A percentile compares a stretch with the other conserved stretches of the same genome.
Conservation (phyloP, 345 rosid genomes). For the rapeseed (Brassica napus) region DNA sequence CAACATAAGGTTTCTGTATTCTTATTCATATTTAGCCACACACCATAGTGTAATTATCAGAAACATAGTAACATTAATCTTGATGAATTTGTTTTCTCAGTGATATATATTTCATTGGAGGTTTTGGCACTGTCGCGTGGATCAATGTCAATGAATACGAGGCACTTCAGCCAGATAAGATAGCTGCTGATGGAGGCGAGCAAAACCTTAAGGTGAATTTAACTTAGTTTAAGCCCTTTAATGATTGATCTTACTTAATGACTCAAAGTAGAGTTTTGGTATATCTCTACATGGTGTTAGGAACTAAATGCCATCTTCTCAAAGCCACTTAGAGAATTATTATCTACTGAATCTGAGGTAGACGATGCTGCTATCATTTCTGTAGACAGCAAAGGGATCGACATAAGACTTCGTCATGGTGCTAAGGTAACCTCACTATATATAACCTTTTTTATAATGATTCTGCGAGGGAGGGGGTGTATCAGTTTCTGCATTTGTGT, state of each 20-base stretch:
- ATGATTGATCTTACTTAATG: slow-evolving; percentile 1
- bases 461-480: slow-evolving; percentile 9
- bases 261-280: background rate
- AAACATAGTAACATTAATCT: background rate
- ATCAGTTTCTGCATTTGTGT: background rate
- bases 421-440: slow-evolving; percentile 64
- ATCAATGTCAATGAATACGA: slow-evolving; percentile 87
- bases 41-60: background rate
- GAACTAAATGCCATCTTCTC: slow-evolving; percentile 85
- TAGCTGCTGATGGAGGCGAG: slow-evolving; percentile 97
- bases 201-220: slow-evolving; percentile 72
- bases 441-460: background rate
- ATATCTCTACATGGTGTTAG: slow-evolving; percentile 38
- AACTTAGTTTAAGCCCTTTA: background rate
- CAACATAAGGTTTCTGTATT: slow-evolving; percentile 64
- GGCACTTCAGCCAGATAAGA: slow-evolving; percentile 79
- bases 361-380: slow-evolving; percentile 97
- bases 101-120: slow-evolving; percentile 97
- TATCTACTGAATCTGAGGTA: slow-evolving; percentile 68
- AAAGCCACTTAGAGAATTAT: slow-evolving; percentile 68
- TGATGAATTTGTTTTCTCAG: slow-evolving; percentile 39
- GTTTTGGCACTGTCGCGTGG: slow-evolving; percentile 99
- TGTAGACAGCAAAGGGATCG: slow-evolving; percentile 92
- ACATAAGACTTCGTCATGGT: slow-evolving; percentile 91
- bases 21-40: slow-evolving; percentile 14